Evolutionary conservation across 768 basidiomycete species (phyloP), one percentile per base, ranked within the genome.

Genomic region (Omphalotus guepiniiformis): DNA sequence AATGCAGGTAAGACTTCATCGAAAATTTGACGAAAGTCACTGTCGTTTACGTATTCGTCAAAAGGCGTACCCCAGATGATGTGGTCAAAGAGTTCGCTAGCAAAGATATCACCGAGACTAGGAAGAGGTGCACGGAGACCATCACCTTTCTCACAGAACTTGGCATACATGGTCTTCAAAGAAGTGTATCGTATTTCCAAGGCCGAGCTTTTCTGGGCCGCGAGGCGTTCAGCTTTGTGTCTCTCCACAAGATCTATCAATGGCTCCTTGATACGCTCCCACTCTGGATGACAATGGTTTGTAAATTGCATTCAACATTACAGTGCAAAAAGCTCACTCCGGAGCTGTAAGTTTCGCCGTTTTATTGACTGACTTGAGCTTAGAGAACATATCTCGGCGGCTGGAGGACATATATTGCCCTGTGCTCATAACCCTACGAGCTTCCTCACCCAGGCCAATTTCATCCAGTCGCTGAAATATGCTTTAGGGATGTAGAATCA

Each of bases 301-400:
- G n/a, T n/a, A n/a, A n/a, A n/a, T n/a, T n/a, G n/a, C n/a, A n/a
- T n/a, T n/a, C n/a, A n/a, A n/a, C n/a, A n/a, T n/a, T n/a, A n/a
- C n/a, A n/a, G 30, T 9, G 30, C 30, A 9, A 9, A n/a, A n/a
- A n/a, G n/a, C n/a, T 26, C 39, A 47, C 46, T 36, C 16, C 37
- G 11, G 7, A 39, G 37, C 3, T 36, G 38, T 13, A n/a, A 47
- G 46, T n/a, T 47, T 39, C 28, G 30, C 39, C 1, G 38, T 8
- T 36, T 47, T 36, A 23, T 47, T 47, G 8, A 47, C 46, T 11
- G n/a, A 16, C 37, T 39, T 47, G 36, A 39, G 46, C 21, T 39
- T 4, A 26, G 22, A 26, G 37, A 47, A 47, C n/a, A n/a, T n/a
- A 32, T 47, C 28, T 4, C 23, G n/a, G n/a, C n/a, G n/a, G n/a